Evolutionary conservation across 495 filamentous ascomycete species (phyloP).

Genomic region (Aspergillus homomorphus): DNA sequence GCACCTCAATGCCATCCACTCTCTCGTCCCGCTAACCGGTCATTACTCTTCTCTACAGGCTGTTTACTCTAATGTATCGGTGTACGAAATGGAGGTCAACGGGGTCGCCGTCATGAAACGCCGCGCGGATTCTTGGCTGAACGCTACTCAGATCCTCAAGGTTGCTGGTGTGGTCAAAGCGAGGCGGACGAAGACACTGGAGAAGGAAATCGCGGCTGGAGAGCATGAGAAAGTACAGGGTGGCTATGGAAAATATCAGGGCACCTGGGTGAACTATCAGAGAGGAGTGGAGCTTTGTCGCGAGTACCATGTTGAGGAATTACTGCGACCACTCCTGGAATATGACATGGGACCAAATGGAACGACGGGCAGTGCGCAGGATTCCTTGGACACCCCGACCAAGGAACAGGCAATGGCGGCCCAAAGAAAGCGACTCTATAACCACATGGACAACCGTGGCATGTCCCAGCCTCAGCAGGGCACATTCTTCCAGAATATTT

Average conservation of each 20-base stretch:
- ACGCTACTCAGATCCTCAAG: conserved; percentile 93
- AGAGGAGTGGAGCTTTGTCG: conserved; percentile 88
- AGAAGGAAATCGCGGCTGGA: conserved; percentile 93
- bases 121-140: conserved; percentile 86
- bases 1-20: background rate
- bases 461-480: conserved; percentile 64
- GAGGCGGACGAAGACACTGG: conserved; percentile 92
- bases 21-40: conserved; percentile 13
- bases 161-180: conserved; percentile 96
- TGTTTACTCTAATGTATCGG: conserved; percentile 88
- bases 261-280: conserved; percentile 94
- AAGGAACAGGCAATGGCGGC: conserved; percentile 99
- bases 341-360: conserved; percentile 85
- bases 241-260: conserved; percentile 97
- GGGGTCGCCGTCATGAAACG: conserved; percentile 89
- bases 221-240: conserved; percentile 98
- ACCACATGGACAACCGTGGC: conserved; percentile 61
- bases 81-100: conserved; percentile 98
- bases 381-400: conserved; percentile 82
- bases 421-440: conserved; percentile 86
- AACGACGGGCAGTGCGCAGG: conserved; percentile 54
- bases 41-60: conserved; percentile 53
- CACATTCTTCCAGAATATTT: conserved; percentile 96
- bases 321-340: conserved; percentile 77
- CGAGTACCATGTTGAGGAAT: conserved; percentile 89